Evolutionary conservation across 2,329 filamentous ascomycete species (phyloP), one percentile per base, ranked within the genome.

Genomic region (Drechslerella dactyloides): DNA sequence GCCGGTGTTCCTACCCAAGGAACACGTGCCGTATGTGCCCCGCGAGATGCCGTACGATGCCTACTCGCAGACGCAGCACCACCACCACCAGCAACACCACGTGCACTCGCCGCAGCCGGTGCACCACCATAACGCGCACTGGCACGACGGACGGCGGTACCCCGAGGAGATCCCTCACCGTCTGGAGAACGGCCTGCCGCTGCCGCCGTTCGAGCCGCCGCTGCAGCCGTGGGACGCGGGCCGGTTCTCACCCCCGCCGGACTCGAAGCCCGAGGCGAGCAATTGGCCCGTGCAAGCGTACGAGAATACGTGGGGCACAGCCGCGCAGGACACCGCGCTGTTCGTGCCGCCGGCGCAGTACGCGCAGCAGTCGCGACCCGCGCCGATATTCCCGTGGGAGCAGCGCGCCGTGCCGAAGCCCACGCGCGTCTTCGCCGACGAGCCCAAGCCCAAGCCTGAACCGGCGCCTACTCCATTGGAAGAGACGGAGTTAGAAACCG

Each of bases 311-410:
- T 77, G 76, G 76, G 75, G 76, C 52, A 59, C 63, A n/a, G 59
- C 97, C 88, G 96, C 90, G 63, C 85, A 85, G 63, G 90, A 93
- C 78, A 83, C 84, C 17, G 80, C 86, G 35, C 86, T 90, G 8
- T 97, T 96, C 80, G 85, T 90, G 60, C 86, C 93, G 33, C 93
- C 93, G 80, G n/a, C n/a, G n/a, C n/a, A n/a, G n/a, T n/a, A n/a
- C n/a, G n/a, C n/a, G n/a, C n/a, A n/a, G n/a, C n/a, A n/a, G n/a
- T n/a, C n/a, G n/a, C n/a, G n/a, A n/a, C 66, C 66, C 0, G 37
- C 59, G 17, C 84, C 87, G 1, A 88, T 97, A 54, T 99, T 99
- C 79, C 94, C 94, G 0, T 99, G 94, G 94, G 94, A 99, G 79
- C 54, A 73, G 42, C 73, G 72, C 19, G 54, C 65, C 27, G 55